Conservation (phyloP, 2,329 filamentous ascomycete species). For the Beauveria brongniartii region DNA sequence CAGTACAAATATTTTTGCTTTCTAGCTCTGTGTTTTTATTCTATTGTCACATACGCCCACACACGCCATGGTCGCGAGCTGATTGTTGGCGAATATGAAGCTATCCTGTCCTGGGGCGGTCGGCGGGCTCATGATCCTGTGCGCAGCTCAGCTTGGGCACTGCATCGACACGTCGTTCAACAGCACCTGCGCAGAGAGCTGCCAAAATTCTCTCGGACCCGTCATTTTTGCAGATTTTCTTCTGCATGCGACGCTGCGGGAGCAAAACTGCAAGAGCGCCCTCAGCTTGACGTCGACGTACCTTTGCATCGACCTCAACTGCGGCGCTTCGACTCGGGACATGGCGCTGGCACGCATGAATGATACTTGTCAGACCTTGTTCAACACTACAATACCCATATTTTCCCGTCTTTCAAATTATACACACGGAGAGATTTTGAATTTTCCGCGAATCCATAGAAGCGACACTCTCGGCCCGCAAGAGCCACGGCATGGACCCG, state of each 20-base stretch:
- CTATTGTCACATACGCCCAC: too few relatives aligned
- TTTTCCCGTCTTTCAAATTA: not conserved
- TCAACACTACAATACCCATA: not conserved
- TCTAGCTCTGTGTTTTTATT: too few relatives aligned
- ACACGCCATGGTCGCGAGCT: not conserved
- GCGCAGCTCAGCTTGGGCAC: not conserved
- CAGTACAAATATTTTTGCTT: not conserved
- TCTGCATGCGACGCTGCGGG: not conserved
- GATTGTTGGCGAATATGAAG: not conserved
- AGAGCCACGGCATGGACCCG: not conserved
- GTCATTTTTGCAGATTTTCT: not conserved
- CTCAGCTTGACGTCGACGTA: not conserved
- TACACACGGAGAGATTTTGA: not conserved
- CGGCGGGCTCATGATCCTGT: not conserved
- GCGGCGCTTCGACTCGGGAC: not conserved
- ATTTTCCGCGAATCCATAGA: not conserved
- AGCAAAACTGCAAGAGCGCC: not conserved
- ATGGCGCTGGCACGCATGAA: not conserved
- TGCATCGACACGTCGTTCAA: not conserved
- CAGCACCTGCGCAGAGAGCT: not conserved
- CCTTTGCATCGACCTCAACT: conserved; percentile 4
- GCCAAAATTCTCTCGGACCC: not conserved
- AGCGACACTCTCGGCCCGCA: not conserved
- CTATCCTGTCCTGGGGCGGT: not conserved
- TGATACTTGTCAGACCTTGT: not conserved